Evolutionary conservation across 2,329 filamentous ascomycete genomes (phyloP).

Genomic region (Raffaelea albimanens): DNA sequence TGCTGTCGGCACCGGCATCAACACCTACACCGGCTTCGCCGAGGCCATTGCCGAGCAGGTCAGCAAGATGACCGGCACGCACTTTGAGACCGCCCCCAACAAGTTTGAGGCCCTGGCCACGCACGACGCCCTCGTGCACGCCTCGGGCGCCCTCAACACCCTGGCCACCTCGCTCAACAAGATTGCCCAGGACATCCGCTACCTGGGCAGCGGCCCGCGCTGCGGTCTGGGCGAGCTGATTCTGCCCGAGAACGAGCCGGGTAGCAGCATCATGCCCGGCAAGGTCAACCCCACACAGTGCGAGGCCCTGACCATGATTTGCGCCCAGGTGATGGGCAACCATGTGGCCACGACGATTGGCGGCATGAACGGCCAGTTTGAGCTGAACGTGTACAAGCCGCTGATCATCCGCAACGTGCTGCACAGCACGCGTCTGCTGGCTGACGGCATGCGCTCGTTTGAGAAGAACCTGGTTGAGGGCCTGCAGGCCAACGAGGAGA

Average conservation of each 20-base stretch:
- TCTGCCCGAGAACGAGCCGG: conserved; percentile 96
- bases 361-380: conserved; percentile 96
- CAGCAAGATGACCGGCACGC: conserved; percentile 79
- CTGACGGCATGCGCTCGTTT: conserved; percentile 91
- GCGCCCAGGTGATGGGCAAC: conserved; percentile 96
- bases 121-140: conserved; percentile 92
- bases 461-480: conserved; percentile 87
- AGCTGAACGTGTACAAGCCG: conserved; percentile 98
- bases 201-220: conserved; percentile 89
- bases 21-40: conserved; percentile 93
- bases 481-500: conserved; percentile 85
- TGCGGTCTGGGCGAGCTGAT: conserved; percentile 90
- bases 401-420: conserved; percentile 91
- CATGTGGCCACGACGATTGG: conserved; percentile 86
- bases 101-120: conserved; percentile 97
- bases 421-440: conserved; percentile 79
- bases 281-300: conserved; percentile 99
- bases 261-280: conserved; percentile 96
- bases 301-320: conserved; percentile 96
- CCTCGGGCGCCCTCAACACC: conserved; percentile 87
- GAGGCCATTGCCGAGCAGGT: conserved; percentile 89
- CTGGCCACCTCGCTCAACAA: conserved; percentile 88
- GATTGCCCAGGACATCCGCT: conserved; percentile 96
- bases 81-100: conserved; percentile 95
- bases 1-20: conserved; percentile 92